phyloP scores from a whole-genome alignment of 257 asterid species.

The Coffea canephora region DNA sequence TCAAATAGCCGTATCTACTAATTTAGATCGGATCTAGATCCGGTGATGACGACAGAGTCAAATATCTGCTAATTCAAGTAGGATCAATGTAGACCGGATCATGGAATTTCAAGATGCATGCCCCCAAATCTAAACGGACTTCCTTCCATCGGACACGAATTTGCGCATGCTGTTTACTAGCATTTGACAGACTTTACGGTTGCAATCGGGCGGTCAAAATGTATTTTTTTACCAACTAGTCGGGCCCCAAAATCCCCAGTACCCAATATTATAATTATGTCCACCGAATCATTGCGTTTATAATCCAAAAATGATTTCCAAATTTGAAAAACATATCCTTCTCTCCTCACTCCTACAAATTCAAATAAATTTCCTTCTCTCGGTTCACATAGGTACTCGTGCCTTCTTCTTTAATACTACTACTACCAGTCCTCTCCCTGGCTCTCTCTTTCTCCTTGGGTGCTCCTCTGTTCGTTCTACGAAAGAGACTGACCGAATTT shows the following conservation, averaged over 20 bases:
- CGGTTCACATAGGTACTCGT: constrained; percentile 3
- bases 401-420: background rate
- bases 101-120: no score
- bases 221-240: no score
- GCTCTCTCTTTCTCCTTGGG: background rate
- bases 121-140: no score
- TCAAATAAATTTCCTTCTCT: background rate
- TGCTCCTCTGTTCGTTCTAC: background rate
- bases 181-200: no score
- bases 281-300: constrained; percentile 9
- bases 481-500: background rate
- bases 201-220: background rate
- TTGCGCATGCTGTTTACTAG: no score
- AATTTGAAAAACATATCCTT: background rate
- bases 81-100: no score
- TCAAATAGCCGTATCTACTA: no score
- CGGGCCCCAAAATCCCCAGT: background rate
- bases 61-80: no score
- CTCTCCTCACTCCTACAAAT: background rate
- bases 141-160: no score
- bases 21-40: no score
- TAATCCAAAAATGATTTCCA: background rate
- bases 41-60: no score
- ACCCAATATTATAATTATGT: constrained; percentile 1
- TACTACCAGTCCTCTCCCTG: background rate